phyloP scores from a whole-genome alignment of 1,139 yeast genomes.

The Geotrichum carabidarum region DNA sequence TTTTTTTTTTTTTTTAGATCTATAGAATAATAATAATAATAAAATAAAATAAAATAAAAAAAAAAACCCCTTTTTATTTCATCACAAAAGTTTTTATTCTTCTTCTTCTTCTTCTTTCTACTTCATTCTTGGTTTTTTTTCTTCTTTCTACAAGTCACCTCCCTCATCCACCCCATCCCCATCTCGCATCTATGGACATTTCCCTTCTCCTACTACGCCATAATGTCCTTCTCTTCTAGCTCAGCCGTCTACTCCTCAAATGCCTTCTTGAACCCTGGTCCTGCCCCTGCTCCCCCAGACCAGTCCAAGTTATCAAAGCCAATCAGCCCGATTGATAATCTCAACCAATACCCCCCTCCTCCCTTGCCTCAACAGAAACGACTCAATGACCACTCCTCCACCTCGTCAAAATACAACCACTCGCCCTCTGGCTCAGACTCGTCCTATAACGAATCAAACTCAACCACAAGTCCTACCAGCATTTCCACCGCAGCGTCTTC shows the following conservation, averaged over 20 bases:
- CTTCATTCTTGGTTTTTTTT: background rate
- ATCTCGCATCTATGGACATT: background rate
- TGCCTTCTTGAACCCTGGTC: slow-evolving; percentile 41
- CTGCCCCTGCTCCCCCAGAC: slow-evolving; percentile 41
- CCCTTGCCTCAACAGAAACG: background rate
- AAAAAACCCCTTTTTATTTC: too few species aligned
- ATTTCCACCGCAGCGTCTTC: slow-evolving; percentile 15
- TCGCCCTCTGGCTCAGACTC: slow-evolving; percentile 4
- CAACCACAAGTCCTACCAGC: slow-evolving; percentile 13
- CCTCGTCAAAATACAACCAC: slow-evolving; percentile 1
- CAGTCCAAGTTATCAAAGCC: background rate
- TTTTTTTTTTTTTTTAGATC: background rate
- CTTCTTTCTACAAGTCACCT: background rate
- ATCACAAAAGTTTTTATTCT: background rate
- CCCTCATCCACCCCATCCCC: background rate
- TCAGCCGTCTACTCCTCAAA: slow-evolving; percentile 33
- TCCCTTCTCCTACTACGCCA: background rate
- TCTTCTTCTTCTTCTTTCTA: background rate
- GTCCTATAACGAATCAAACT: background rate
- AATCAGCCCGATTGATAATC: slow-evolving; percentile 9
- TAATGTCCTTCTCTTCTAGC: slow-evolving; percentile 30
- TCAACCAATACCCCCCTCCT: slow-evolving; percentile 16
- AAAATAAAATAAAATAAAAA: too few species aligned
- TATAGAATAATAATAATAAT: background rate
- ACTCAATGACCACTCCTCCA: background rate